A percentile compares a stretch with the other conserved stretches of the same genome.
Evolutionary conservation across 345 rosid genomes (phyloP).

Genomic region (Ceriops tagal): DNA sequence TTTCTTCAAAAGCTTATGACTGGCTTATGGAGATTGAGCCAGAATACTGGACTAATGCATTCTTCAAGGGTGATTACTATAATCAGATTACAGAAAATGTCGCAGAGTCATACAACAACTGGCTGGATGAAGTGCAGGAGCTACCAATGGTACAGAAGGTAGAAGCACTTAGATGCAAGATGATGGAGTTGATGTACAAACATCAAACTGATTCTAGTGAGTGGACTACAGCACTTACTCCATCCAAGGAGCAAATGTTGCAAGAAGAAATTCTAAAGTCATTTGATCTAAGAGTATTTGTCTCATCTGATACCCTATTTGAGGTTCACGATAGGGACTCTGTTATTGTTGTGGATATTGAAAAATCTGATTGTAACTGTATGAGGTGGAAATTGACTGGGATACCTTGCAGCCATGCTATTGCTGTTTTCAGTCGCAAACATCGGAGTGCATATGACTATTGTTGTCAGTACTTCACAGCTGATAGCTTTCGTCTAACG

Average conservation of each 20-base stretch:
- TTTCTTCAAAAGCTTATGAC: constrained; percentile 69
- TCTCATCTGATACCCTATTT: constrained; percentile 75
- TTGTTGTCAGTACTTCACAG: constrained; percentile 59
- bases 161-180: constrained; percentile 41
- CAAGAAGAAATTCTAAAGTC: constrained; percentile 56
- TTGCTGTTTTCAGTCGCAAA: not conserved
- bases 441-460: constrained; percentile 50
- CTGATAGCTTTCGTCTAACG: constrained; percentile 46
- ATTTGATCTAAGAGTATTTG: constrained; percentile 45
- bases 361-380: constrained; percentile 66
- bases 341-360: constrained; percentile 65
- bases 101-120: constrained; percentile 49
- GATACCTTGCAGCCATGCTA: constrained; percentile 77
- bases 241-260: constrained; percentile 61
- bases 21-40: constrained; percentile 2
- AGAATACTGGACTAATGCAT: not conserved
- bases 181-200: constrained; percentile 52
- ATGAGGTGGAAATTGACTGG: constrained; percentile 63
- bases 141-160: constrained; percentile 65
- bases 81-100: constrained; percentile 55
- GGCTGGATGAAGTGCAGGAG: constrained; percentile 75
- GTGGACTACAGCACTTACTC: constrained; percentile 66
- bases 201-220: constrained; percentile 39
- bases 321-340: constrained; percentile 71
- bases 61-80: constrained; percentile 72